These are phyloP conservation scores for Silene coronaria DNA, from an alignment of 179 eudicot genomes.

Conservation along the genomic window DNA sequence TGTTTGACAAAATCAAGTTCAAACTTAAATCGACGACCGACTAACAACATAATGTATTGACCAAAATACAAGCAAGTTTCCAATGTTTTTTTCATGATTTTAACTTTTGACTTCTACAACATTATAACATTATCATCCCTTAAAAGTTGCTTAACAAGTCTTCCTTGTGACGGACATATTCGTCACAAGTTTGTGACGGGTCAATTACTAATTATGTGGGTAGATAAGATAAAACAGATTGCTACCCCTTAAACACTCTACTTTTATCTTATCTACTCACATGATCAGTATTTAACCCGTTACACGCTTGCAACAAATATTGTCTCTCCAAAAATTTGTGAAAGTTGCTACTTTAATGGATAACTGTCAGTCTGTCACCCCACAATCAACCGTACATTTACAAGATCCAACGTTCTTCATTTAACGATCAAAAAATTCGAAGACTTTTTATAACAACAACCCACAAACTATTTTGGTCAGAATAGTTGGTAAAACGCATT, in stretches of 20 bases:
- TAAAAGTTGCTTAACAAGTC: not conserved
- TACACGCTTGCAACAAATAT: too few species aligned
- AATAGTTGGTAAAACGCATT: slow-evolving; percentile 22
- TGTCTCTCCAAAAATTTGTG: too few species aligned
- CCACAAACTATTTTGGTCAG: slow-evolving; percentile 26
- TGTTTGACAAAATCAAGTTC: not conserved
- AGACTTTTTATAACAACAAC: slow-evolving; percentile 24
- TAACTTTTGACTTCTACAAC: not conserved
- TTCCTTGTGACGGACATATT: too few species aligned
- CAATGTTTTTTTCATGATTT: not conserved
- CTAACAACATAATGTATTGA: not conserved
- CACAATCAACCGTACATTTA: not conserved
- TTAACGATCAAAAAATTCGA: not conserved
- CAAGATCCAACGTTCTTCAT: slow-evolving; percentile 17
- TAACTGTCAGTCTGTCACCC: not conserved
- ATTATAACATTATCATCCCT: not conserved
- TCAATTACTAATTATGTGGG: too few species aligned
- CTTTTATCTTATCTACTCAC: too few species aligned
- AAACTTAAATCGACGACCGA: not conserved
- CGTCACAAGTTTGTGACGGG: too few species aligned
- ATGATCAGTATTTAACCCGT: too few species aligned
- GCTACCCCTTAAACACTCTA: too few species aligned
- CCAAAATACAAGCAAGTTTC: not conserved
- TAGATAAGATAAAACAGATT: too few species aligned
- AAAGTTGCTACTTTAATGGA: slow-evolving; percentile 9